Evolutionary conservation across 1,284 basidiomycete genomes (phyloP), one percentile per base, ranked within the genome.

Genomic region (Irpex sp.): DNA sequence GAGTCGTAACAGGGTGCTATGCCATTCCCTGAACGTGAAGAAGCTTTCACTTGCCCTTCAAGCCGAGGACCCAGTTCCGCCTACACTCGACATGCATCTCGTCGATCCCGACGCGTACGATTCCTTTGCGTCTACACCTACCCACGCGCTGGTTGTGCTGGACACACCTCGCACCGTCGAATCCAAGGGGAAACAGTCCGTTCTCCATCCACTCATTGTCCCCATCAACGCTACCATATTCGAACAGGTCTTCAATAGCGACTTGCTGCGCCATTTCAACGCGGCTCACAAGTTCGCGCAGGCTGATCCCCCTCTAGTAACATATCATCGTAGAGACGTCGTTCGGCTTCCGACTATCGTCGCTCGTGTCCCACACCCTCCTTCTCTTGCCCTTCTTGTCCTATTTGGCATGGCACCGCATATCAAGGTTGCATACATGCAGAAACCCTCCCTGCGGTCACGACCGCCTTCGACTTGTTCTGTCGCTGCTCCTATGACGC

Each of bases 381-480:
- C 68, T 40, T 72, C 73, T 7, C 60, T 72, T n/a, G 71, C 73
- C 0, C 70, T 76, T 11, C 69, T 77, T 40, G 69, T 77, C 13
- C 68, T 76, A 34, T 73, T 71, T 60, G 69, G 67, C 0, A 69
- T 76, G 44, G 70, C 67, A 31, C 63, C 73, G n/a, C 65, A 68
- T 31, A 62, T 64, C 17, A 58, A 65, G 19, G 40, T 38, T 38
- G 60, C 13, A 15, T 2, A 5, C 26, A 9, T 56, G 26, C 17
- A 31, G 26, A 26, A 56, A 26, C 21, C 54, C 54, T 8, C 21
- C 4, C 1, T 9, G 26, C 7, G 9, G 19, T 36, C 54, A 21
- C 26, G 9, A 2, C 6, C n/a, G 34, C 31, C 54, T 56, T 3
- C 19, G 6, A 2, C 26, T 8, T 21, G 13, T 26, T 44, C 37